Percentiles rank a stretch among this genome's conserved stretches.
These are phyloP conservation scores for Mucor lusitanicus DNA, from an alignment of 371 early-diverging fungal species.

Conservation along the genomic window DNA sequence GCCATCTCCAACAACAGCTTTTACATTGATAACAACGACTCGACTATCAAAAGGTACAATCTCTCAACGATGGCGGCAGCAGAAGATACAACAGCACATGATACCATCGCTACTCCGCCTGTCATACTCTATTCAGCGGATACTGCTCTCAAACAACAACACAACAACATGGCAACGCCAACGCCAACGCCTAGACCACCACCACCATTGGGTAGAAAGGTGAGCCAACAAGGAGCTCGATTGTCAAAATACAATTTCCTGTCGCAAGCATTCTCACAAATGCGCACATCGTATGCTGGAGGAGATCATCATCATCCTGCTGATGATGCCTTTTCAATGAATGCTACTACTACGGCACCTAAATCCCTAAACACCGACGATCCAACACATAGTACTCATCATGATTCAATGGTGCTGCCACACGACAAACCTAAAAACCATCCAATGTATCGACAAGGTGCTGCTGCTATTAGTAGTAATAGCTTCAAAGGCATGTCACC, in stretches of 20 bases:
- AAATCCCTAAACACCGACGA: background rate
- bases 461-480: too few species aligned
- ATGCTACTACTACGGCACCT: background rate
- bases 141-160: background rate
- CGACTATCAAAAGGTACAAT: background rate
- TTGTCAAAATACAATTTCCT: constrained; percentile 46
- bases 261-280: constrained; percentile 43
- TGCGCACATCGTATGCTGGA: constrained; percentile 3
- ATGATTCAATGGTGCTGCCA: constrained; percentile 2
- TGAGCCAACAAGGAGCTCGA: constrained; percentile 26
- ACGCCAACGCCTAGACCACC: background rate
- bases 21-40: background rate
- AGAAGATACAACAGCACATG: background rate
- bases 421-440: background rate
- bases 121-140: constrained; percentile 1
- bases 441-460: background rate
- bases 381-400: background rate
- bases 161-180: background rate
- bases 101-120: background rate
- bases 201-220: background rate
- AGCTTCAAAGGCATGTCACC: background rate
- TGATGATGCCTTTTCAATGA: background rate
- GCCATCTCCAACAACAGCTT: background rate
- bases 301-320: too few species aligned
- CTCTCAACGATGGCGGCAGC: background rate